phyloP scores from a whole-genome alignment of 768 basidiomycete species.

The Podaxis rugospora region DNA sequence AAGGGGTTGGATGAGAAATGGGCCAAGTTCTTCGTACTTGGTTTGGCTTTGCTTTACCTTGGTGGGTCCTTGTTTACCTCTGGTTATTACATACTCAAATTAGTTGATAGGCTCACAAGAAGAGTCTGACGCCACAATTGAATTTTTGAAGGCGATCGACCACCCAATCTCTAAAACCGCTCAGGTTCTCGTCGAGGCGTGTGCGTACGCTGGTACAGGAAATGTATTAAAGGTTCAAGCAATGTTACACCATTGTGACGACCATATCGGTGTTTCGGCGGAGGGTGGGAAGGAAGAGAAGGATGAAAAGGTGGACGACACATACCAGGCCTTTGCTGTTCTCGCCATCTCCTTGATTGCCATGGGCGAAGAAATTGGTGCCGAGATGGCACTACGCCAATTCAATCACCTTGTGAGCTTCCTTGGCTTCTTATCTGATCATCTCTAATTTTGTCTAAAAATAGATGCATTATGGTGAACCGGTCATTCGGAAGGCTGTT shows the following conservation, averaged over 20 bases:
- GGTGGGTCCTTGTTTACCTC: conserved; percentile 43
- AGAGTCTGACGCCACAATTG: conserved; percentile 88
- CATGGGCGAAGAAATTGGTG: conserved; percentile 98
- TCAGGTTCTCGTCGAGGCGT: conserved; percentile 88
- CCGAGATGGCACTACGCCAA: conserved; percentile 95
- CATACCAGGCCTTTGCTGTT: conserved; percentile 89
- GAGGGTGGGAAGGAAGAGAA: conserved; percentile 41
- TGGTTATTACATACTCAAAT: background rate
- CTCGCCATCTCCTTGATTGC: conserved; percentile 91
- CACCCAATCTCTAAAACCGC: conserved; percentile 90
- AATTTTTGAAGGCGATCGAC: conserved; percentile 89
- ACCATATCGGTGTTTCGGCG: conserved; percentile 65
- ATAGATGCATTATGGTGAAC: conserved; percentile 99
- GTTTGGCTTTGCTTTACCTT: conserved; percentile 85
- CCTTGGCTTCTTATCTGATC: background rate
- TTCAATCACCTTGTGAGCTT: conserved; percentile 89
- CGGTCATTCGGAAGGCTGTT: conserved; percentile 84
- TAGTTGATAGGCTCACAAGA: conserved; percentile 75
- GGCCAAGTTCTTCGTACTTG: conserved; percentile 87
- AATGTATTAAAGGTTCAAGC: conserved; percentile 91
- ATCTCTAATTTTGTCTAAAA: conserved; percentile 13
- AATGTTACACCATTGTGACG: conserved; percentile 91
- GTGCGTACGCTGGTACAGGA: conserved; percentile 92
- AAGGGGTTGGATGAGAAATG: conserved; percentile 87
- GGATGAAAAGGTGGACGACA: conserved; percentile 66